Conservation (phyloP, 345 rosid genomes). For the Syzygium aqueum region DNA sequence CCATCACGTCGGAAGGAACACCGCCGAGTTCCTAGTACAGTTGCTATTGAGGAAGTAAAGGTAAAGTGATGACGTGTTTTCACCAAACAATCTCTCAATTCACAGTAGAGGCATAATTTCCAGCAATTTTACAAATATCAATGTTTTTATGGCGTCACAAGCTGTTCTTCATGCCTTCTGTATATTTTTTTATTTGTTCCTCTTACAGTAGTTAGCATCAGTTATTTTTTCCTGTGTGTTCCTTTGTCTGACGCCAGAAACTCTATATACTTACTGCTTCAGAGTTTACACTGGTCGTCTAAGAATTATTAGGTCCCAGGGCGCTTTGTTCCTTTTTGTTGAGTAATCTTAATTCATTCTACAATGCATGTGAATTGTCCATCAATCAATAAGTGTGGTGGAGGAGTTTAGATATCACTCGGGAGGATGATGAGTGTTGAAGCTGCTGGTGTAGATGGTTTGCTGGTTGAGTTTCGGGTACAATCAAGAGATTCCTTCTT, state of each 20-base stretch:
- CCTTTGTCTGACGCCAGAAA: not conserved
- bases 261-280: not conserved
- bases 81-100: not conserved
- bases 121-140: not conserved
- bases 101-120: not conserved
- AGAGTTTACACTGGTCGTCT: not conserved
- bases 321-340: not conserved
- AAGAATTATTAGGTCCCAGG: not conserved
- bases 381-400: not conserved
- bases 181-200: not conserved
- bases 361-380: not conserved
- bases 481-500: not conserved
- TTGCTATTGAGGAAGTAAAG: conserved; percentile 99
- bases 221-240: not conserved
- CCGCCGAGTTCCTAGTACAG: conserved; percentile 98
- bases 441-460: not conserved
- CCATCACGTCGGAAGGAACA: conserved; percentile 75
- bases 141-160: not conserved
- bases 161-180: not conserved
- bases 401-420: not conserved
- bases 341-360: not conserved
- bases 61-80: conserved; percentile 19
- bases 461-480: not conserved
- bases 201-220: not conserved
- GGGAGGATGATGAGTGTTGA: not conserved